Evolutionary conservation across 768 basidiomycete species (phyloP).

Genomic region (Daedaleopsis sinensis): DNA sequence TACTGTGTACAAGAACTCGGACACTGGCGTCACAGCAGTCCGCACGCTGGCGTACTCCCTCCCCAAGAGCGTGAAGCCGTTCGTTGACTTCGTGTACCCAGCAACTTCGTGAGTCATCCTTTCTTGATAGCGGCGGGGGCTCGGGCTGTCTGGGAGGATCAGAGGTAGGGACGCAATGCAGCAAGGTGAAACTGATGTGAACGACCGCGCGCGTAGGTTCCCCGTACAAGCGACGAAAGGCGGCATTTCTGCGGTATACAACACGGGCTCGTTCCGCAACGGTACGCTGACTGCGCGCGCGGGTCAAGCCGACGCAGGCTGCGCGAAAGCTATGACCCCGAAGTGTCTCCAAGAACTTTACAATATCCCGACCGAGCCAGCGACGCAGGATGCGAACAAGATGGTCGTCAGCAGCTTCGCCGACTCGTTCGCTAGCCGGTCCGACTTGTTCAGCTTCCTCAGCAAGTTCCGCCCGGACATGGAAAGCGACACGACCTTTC

Average conservation of each 20-base stretch:
- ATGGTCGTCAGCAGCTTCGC: constrained; percentile 17
- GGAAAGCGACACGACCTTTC: constrained; percentile 9
- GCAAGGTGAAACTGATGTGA: background rate
- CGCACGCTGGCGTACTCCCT: constrained; percentile 41
- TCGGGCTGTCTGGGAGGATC: background rate
- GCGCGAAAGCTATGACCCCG: constrained; percentile 26
- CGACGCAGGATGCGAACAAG: constrained; percentile 9
- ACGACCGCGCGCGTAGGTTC: constrained; percentile 35
- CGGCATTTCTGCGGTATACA: constrained; percentile 21
- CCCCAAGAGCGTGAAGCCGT: constrained; percentile 32
- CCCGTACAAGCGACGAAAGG: constrained; percentile 9
- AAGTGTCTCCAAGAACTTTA: constrained; percentile 36
- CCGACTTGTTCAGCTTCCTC: constrained; percentile 19
- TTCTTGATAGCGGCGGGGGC: background rate
- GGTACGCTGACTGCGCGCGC: constrained; percentile 6
- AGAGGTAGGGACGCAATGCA: background rate
- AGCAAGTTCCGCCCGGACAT: constrained; percentile 19
- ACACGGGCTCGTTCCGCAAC: constrained; percentile 1
- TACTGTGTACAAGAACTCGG: constrained; percentile 33
- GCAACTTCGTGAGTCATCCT: constrained; percentile 25
- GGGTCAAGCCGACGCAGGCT: constrained; percentile 24
- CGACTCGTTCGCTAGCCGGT: constrained; percentile 7
- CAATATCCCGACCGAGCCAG: constrained; percentile 28
- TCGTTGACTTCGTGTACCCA: constrained; percentile 36
- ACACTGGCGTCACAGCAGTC: constrained; percentile 31